Evolutionary conservation across 352 stramenopile species (phyloP).

Genomic region (Globisporangium lucens): DNA sequence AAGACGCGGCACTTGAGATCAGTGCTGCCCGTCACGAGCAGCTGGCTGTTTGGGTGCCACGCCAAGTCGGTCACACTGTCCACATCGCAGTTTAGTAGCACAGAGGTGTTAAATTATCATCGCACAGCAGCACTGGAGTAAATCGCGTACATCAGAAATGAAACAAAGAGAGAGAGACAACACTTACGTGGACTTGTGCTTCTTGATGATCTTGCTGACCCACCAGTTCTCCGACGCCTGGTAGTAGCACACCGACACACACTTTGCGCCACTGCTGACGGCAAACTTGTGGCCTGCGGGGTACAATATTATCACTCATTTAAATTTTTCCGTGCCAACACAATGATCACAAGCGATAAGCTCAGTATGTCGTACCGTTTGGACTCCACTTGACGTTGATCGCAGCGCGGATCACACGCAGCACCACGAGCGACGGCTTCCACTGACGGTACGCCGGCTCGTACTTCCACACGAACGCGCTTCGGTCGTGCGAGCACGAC

Average conservation of each 20-base stretch:
- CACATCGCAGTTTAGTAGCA: not conserved
- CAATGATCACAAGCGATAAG: not conserved
- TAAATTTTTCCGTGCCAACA: not conserved
- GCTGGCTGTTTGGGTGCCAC: slow-evolving; percentile 92
- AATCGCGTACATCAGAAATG: no score
- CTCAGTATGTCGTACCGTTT: slow-evolving; percentile 47
- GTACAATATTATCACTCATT: slow-evolving; percentile 10
- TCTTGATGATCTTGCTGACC: slow-evolving; percentile 96
- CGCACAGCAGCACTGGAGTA: not conserved
- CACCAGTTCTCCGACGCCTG: slow-evolving; percentile 93
- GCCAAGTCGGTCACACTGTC: slow-evolving; percentile 80
- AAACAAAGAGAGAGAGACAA: not conserved
- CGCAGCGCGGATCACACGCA: slow-evolving; percentile 90
- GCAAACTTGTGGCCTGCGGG: slow-evolving; percentile 89
- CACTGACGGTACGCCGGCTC: slow-evolving; percentile 82
- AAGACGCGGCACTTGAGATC: slow-evolving; percentile 94
- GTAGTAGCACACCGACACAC: slow-evolving; percentile 92
- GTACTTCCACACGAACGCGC: slow-evolving; percentile 94
- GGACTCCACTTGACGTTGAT: slow-evolving; percentile 94
- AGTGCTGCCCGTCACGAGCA: slow-evolving; percentile 89
- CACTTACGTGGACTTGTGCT: slow-evolving; percentile 94
- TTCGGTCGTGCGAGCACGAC: slow-evolving; percentile 93
- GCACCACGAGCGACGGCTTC: slow-evolving; percentile 90
- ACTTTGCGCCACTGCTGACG: slow-evolving; percentile 91
- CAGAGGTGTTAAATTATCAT: not conserved